Base-by-base conservation (phyloP, 306 rosid species). In the Fragaria ananassa region DNA sequence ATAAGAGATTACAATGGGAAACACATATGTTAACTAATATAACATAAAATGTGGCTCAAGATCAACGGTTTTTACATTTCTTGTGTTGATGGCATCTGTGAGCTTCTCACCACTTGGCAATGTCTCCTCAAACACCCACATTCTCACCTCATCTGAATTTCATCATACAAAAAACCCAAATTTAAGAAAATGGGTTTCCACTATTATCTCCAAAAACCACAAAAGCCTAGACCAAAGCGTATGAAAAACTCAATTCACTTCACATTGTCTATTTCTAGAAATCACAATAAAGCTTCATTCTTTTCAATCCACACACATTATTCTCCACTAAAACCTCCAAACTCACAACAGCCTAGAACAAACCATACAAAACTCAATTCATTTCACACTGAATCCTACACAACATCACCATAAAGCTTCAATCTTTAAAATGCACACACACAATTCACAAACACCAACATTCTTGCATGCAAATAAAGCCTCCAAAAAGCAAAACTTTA, bases 71-170 rank as follows among this genome's bases (percentile, higher is more conserved):
- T 72, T 87, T 88, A 94, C 97, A 82, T 94, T 90, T 82, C 86
- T 82, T 80, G 68, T 70, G 74, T 92, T 92, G 88, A 94, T 94
- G 78, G 79, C 91, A 31, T 94, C 95, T 27, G 96, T 79, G 72
- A 94, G 96, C 81, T 89, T 94, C 75, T 86, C 92, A 13, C 97
- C 98, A 78, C 74, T 80, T 29, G 95, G 90, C 54, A 94, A 81
- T 23, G 81, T 88, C 72, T 92, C 98, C 83, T 92, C 97, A 17
- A 44, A 94, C 44, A 94, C 98, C 98, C 98, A 94, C 97, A 94
- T 90, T 75, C 93, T 87, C 68, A 94, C 97, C 64, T 94, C 92
- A 84, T 92, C 98, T 95, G 86, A 79, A 80, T 79, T 72, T 79
- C 77, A 79, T 76, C 63, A 41, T 2, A 8, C 25, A 45, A 51